A percentile compares a stretch with the other conserved stretches of the same genome.
Conservation (phyloP, 371 early-diverging fungal genomes). For the Syncephalastrum contaminatum region DNA sequence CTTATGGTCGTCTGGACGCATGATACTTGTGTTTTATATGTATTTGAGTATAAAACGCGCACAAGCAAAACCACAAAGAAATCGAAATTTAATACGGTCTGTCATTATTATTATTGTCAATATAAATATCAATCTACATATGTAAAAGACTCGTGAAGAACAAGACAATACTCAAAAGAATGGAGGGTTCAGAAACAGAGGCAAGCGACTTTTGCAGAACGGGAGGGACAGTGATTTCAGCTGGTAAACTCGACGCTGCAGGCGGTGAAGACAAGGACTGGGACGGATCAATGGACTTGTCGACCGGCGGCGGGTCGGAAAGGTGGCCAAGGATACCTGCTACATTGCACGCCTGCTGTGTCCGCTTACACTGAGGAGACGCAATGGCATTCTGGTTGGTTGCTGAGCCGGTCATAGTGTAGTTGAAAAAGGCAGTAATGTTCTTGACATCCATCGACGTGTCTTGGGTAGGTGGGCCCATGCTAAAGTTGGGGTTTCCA, state of each 20-base stretch:
- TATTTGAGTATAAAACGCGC: too few relatives aligned
- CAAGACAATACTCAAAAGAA: neutral
- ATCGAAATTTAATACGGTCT: too few relatives aligned
- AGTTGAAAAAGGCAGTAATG: conserved; percentile 22
- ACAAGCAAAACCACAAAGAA: too few relatives aligned
- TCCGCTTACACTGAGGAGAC: conserved; percentile 5
- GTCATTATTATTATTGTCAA: too few relatives aligned
- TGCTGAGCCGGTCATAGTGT: conserved; percentile 2
- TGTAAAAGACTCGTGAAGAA: neutral
- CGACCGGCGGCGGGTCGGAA: too few relatives aligned
- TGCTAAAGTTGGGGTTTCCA: conserved; percentile 32
- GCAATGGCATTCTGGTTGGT: conserved; percentile 5
- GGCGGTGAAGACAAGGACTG: too few relatives aligned
- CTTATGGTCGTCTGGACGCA: conserved; percentile 53
- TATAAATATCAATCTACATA: neutral
- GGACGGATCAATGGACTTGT: too few relatives aligned
- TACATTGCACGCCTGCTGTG: conserved; percentile 11
- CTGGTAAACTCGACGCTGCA: too few relatives aligned
- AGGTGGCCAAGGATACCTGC: too few relatives aligned
- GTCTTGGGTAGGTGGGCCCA: conserved; percentile 23
- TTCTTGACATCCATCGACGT: conserved; percentile 22
- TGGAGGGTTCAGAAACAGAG: too few relatives aligned
- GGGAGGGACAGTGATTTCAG: too few relatives aligned
- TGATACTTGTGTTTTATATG: conserved; percentile 5
- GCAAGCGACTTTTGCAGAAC: too few relatives aligned